Evolutionary conservation across 257 asterid genomes (phyloP).

Genomic region (Cynanchum wilfordii): DNA sequence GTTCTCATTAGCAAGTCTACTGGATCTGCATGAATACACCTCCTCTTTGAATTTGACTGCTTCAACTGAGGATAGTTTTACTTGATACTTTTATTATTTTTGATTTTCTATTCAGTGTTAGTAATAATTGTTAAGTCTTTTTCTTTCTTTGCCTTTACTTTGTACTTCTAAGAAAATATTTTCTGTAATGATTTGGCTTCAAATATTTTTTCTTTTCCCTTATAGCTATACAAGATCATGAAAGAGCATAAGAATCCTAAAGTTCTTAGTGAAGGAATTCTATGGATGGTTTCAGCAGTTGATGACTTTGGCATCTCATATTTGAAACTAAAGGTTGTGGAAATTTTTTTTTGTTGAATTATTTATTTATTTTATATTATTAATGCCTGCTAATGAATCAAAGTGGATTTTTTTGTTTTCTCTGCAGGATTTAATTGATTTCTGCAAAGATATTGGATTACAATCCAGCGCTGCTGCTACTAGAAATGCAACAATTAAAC

Average conservation of each 20-base stretch:
- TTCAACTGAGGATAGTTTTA: background rate
- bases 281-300: conserved; percentile 92
- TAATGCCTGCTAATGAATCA: background rate
- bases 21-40: background rate
- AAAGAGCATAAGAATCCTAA: conserved; percentile 99
- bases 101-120: background rate
- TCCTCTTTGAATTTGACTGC: background rate
- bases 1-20: background rate
- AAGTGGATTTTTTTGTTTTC: conserved; percentile 11
- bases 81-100: background rate
- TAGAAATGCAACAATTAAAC: conserved; percentile 87
- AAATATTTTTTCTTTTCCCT: conserved; percentile 15
- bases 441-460: conserved; percentile 92
- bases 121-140: background rate
- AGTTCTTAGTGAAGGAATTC: conserved; percentile 93
- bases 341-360: background rate
- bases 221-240: conserved; percentile 84
- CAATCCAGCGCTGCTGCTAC: conserved; percentile 99
- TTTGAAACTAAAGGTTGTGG: conserved; percentile 72
- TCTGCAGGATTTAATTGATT: conserved; percentile 86
- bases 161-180: background rate
- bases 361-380: background rate
- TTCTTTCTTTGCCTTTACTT: background rate
- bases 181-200: background rate
- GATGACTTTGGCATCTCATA: conserved; percentile 84